Evolutionary conservation across 495 filamentous ascomycete species (phyloP), one percentile per base, ranked within the genome.

Genomic region (Aspergillus wentii): DNA sequence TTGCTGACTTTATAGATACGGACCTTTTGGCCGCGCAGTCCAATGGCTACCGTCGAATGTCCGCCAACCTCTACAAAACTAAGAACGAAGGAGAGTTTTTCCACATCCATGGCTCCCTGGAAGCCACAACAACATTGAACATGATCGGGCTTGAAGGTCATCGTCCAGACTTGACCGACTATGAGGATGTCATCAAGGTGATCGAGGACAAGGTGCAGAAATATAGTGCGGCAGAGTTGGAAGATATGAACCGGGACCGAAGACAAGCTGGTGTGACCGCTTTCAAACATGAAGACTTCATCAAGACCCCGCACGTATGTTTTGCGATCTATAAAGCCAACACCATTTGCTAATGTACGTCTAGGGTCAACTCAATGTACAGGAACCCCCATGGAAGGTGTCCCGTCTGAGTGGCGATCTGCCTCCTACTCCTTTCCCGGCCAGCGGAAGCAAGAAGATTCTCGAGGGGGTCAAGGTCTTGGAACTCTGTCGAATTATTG

Each of bases 91-190:
- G 69, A 30, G 70, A 82, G 48, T 90, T 72, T 52, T 88, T 82
- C 52, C 85, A 90, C 52, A 84, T 88, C 38, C 85, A 88, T 56
- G 84, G 85, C 19, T 88, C 84, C 1, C 56, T 89, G 8, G 81
- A 86, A 41, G 84, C 85, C 13, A 75, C 69, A 8, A 76, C 69
- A 5, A 82, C 82, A 3, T 62, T 88, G 36, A 64, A 76, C 33
- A 88, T 86, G 82, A 77, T 88, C 36, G 82, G 81, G 1, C 64
- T 89, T 18, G 75, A 81, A 13, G 66, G 80, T 1, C 66, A 78
- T 27, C 65, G 73, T 7, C 77, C 82, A 8, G 73, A 77, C 36
- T 45, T 86, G 51, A 82, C 74, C 2, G 76, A 79, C 43, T 85
- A 87, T 40, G 71, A 71, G 35, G 68, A 82, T 11, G 75, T 78